These are phyloP conservation scores for Tephrocybe sp. DNA, from an alignment of 768 basidiomycete species.

Conservation along the genomic window DNA sequence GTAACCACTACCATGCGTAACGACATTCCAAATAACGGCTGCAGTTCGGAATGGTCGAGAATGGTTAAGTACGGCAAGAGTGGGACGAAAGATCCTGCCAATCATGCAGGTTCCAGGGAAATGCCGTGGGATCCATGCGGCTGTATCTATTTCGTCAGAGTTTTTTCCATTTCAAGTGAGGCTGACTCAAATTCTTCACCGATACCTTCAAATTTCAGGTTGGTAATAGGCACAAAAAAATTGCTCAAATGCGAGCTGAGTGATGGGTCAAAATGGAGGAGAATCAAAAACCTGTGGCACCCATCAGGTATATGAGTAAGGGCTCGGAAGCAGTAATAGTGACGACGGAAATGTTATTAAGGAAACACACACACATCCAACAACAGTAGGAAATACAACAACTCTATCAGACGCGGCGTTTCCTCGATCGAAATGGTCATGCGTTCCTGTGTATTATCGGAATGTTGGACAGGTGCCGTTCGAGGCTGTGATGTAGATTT, in stretches of 20 bases:
- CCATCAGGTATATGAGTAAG: background rate
- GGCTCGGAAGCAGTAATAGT: background rate
- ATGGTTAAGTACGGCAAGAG: background rate
- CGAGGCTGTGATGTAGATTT: background rate
- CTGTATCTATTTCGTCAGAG: background rate
- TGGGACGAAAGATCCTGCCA: conserved; percentile 3
- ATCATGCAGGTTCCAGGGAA: background rate
- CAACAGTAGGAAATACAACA: conserved; percentile 1
- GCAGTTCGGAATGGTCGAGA: conserved; percentile 7
- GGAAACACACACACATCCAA: background rate
- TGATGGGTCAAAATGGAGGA: background rate
- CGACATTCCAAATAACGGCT: background rate
- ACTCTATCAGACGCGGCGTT: conserved; percentile 19
- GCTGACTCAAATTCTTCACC: background rate
- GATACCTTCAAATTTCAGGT: too few species aligned
- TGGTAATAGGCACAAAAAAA: too few species aligned
- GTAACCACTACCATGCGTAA: background rate
- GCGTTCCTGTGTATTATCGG: conserved; percentile 1
- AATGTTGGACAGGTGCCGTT: conserved; percentile 6
- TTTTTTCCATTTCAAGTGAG: background rate
- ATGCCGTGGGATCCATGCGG: conserved; percentile 1
- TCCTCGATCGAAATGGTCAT: conserved; percentile 20
- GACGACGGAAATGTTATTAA: background rate
- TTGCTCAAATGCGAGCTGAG: background rate
- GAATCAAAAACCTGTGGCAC: background rate